These are phyloP conservation scores for Geopyxis carbonaria DNA, from an alignment of 495 filamentous ascomycete genomes.

Conservation along the genomic window DNA sequence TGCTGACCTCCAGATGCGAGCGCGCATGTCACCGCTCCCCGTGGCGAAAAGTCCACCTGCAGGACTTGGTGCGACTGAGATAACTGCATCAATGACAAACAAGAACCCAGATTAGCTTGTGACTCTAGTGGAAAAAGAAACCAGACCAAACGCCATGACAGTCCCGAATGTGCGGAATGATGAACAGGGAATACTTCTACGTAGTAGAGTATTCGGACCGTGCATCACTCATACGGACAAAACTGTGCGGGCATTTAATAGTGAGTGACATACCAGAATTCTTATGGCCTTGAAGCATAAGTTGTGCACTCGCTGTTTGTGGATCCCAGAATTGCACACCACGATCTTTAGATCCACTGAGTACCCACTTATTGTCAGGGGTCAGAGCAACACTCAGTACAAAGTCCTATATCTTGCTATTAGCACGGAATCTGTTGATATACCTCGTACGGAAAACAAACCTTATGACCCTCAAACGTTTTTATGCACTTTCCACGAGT, in stretches of 20 bases:
- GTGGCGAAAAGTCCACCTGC: conserved; percentile 67
- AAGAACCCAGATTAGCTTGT: conserved; percentile 4
- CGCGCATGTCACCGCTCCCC: conserved; percentile 77
- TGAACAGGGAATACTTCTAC: too few relatives aligned
- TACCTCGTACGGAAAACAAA: conserved; percentile 30
- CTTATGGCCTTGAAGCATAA: conserved; percentile 88
- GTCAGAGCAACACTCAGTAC: conserved; percentile 79
- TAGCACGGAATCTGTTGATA: neutral
- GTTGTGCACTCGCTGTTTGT: conserved; percentile 65
- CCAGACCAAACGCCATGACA: too few relatives aligned
- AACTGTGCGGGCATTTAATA: too few relatives aligned
- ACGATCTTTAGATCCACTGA: conserved; percentile 79
- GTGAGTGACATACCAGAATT: conserved; percentile 53
- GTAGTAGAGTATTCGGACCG: too few relatives aligned
- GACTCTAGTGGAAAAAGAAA: too few relatives aligned
- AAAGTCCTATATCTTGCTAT: conserved; percentile 46
- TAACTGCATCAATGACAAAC: conserved; percentile 37
- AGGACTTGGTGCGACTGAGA: conserved; percentile 75
- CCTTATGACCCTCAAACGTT: conserved; percentile 83
- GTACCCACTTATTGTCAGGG: conserved; percentile 73
- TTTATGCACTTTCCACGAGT: conserved; percentile 70
- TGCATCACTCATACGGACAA: too few relatives aligned
- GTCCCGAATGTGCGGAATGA: too few relatives aligned
- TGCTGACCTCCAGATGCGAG: conserved; percentile 56
- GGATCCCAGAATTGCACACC: conserved; percentile 92